Conservation (phyloP, 306 rosid species). For the Begonia peltatifolia region DNA sequence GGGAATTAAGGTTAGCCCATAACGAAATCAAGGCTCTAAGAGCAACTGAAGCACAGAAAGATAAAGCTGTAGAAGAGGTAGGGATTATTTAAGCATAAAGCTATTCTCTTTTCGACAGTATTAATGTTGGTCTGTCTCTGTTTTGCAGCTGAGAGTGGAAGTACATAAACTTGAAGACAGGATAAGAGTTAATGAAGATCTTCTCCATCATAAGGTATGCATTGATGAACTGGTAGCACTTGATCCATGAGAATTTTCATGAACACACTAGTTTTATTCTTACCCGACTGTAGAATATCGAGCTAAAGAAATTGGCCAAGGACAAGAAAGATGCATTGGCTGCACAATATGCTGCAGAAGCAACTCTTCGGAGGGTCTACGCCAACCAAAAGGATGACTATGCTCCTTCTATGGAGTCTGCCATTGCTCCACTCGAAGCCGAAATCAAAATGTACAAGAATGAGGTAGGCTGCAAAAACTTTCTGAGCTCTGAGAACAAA, state of each 20-base stretch:
- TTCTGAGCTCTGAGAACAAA: not conserved
- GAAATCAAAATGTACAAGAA: conserved; percentile 72
- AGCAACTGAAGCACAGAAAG: conserved; percentile 57
- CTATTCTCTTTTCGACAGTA: no score
- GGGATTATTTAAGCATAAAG: no score
- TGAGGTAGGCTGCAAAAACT: conserved; percentile 36
- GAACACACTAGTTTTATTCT: not conserved
- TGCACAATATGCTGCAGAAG: conserved; percentile 87
- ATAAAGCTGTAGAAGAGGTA: conserved; percentile 84
- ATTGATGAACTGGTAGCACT: not conserved
- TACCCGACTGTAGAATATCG: conserved; percentile 47
- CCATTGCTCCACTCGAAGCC: conserved; percentile 79
- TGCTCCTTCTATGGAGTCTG: conserved; percentile 42
- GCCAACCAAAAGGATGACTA: conserved; percentile 60
- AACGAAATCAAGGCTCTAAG: conserved; percentile 64
- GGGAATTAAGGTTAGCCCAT: conserved; percentile 37
- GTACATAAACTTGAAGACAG: conserved; percentile 39
- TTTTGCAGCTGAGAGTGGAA: conserved; percentile 50
- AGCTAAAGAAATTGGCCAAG: conserved; percentile 47
- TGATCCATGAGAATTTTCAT: not conserved
- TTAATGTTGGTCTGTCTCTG: not conserved
- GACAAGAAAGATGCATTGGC: conserved; percentile 81
- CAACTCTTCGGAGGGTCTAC: conserved; percentile 62
- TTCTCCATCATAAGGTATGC: conserved; percentile 65
- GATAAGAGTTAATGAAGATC: conserved; percentile 28